Evolutionary conservation across 257 asterid species (phyloP).

Genomic region (Ilex asprella): DNA sequence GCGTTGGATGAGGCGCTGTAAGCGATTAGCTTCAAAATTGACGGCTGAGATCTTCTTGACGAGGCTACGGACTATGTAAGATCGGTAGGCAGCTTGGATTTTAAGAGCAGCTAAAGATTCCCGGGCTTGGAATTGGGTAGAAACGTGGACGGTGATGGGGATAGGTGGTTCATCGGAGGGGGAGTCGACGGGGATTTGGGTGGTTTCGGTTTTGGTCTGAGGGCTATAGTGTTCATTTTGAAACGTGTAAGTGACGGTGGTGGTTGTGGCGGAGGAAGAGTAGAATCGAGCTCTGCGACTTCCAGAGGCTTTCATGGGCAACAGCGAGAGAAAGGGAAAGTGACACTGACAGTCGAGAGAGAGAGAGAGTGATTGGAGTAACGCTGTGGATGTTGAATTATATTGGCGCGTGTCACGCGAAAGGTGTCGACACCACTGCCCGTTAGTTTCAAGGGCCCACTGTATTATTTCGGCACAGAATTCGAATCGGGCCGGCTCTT

Average conservation of each 20-base stretch:
- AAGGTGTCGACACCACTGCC: no score
- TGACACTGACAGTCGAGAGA: not conserved
- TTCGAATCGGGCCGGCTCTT: no score
- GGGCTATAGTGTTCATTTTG: constrained; percentile 35
- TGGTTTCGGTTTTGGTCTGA: constrained; percentile 13
- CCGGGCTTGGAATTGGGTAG: constrained; percentile 10
- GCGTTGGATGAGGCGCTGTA: constrained; percentile 69
- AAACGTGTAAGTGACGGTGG: constrained; percentile 27
- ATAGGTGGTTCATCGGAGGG: constrained; percentile 19
- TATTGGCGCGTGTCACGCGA: no score
- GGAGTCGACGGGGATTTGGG: constrained; percentile 31
- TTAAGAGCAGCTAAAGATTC: constrained; percentile 43
- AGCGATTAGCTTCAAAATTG: constrained; percentile 63
- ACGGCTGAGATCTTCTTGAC: constrained; percentile 64
- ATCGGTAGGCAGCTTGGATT: constrained; percentile 73
- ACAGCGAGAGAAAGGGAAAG: not conserved
- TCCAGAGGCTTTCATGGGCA: constrained; percentile 29
- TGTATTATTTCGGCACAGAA: no score
- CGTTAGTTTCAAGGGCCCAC: no score
- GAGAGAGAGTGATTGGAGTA: no score
- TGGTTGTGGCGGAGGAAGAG: constrained; percentile 24
- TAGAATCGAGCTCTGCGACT: constrained; percentile 20
- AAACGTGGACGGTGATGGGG: constrained; percentile 13
- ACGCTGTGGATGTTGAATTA: no score
- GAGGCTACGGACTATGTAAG: constrained; percentile 51